phyloP scores from a whole-genome alignment of 768 basidiomycete genomes.

The Boletus tylopilopsis region DNA sequence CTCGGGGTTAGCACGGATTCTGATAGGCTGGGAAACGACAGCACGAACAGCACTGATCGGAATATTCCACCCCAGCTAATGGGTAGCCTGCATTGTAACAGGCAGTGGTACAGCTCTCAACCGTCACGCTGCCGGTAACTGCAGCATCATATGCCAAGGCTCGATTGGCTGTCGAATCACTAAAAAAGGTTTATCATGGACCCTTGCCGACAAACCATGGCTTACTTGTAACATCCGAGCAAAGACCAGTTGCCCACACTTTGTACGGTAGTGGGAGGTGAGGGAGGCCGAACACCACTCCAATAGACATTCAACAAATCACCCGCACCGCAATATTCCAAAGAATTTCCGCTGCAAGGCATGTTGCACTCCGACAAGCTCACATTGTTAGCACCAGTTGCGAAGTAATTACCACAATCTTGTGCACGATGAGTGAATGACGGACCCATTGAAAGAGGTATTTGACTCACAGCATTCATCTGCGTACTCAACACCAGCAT shows the following conservation, averaged over 20 bases:
- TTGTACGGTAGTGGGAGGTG: conserved; percentile 49
- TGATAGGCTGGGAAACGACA: conserved; percentile 18
- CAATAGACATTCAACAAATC: conserved; percentile 59
- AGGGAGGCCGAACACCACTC: conserved; percentile 55
- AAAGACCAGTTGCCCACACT: conserved; percentile 63
- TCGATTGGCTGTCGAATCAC: conserved; percentile 34
- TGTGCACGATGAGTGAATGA: background rate
- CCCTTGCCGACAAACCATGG: background rate
- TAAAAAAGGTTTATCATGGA: conserved; percentile 10
- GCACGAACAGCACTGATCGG: conserved; percentile 47
- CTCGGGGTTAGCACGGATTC: conserved; percentile 37
- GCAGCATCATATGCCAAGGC: conserved; percentile 28
- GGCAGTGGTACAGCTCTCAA: conserved; percentile 46
- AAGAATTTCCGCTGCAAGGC: conserved; percentile 55
- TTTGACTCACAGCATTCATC: conserved; percentile 57
- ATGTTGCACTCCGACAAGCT: conserved; percentile 54
- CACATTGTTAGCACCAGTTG: conserved; percentile 42
- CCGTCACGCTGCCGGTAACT: conserved; percentile 40
- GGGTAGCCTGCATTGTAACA: conserved; percentile 41
- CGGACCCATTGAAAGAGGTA: background rate
- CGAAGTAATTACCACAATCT: conserved; percentile 65
- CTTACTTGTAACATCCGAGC: conserved; percentile 73
- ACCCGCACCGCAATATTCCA: conserved; percentile 59
- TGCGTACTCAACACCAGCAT: conserved; percentile 68
- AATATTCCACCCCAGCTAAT: conserved; percentile 44